These are phyloP conservation scores for Sporobolomyces pararoseus DNA, from an alignment of 768 basidiomycete species.

Conservation along the genomic window DNA sequence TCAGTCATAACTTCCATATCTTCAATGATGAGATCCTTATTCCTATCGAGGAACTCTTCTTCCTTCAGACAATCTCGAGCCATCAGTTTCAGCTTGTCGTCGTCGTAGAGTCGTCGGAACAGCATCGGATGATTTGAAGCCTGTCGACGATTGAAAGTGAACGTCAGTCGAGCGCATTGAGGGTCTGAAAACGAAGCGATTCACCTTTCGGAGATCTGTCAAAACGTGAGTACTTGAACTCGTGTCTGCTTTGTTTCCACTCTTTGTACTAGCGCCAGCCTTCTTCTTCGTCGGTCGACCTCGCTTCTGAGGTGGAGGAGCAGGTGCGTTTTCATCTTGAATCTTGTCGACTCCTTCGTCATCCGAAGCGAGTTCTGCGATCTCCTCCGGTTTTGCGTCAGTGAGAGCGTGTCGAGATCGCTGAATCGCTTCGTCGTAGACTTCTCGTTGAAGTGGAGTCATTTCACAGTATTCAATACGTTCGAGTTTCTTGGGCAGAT, in stretches of 20 bases:
- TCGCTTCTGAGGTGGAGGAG: constrained; percentile 49
- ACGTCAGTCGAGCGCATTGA: background rate
- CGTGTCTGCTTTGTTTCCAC: constrained; percentile 47
- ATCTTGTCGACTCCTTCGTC: constrained; percentile 43
- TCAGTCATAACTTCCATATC: constrained; percentile 98
- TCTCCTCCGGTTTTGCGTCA: constrained; percentile 50
- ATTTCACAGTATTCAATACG: constrained; percentile 93
- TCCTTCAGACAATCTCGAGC: constrained; percentile 82
- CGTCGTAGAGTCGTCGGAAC: constrained; percentile 78
- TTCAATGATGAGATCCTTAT: constrained; percentile 84
- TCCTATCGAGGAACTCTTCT: constrained; percentile 78
- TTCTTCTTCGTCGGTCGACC: constrained; percentile 50
- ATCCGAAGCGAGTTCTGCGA: constrained; percentile 47
- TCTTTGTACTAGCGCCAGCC: constrained; percentile 45
- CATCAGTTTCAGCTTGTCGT: constrained; percentile 67
- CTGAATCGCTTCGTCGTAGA: constrained; percentile 80
- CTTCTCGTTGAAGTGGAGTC: constrained; percentile 72
- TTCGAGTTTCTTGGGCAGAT: constrained; percentile 87
- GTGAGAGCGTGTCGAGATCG: constrained; percentile 76
- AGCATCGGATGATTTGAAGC: constrained; percentile 95
- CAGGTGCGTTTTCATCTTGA: constrained; percentile 56
- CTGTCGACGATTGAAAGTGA: background rate
- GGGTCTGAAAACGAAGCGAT: background rate
- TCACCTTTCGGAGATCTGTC: constrained; percentile 84
- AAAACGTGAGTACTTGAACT: constrained; percentile 89